Evolutionary conservation across 208 protist genomes (phyloP), one percentile per base, ranked within the genome.

Genomic region (Herpetomonas samuelpessoai): DNA sequence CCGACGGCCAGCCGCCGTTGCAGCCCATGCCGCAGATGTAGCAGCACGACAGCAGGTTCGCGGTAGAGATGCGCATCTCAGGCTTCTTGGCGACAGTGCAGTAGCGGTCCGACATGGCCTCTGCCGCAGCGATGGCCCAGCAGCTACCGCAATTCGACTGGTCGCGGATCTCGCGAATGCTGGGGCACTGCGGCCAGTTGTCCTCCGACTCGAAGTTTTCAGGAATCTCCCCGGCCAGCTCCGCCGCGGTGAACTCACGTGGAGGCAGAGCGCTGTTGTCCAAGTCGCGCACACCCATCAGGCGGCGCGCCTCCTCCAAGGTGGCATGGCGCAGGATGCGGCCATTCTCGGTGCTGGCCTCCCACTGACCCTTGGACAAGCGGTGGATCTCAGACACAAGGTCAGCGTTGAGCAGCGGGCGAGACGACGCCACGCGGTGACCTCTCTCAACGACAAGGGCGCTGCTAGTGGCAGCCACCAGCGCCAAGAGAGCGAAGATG

Each of bases 61-160:
- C 69, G 26, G 86, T 86, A 47, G 76, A 84, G 57, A 95, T 86
- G 30, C 71, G 78, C 28, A 74, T 57, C 31, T 86, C 72, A 6
- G 62, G 55, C 49, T 80, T 50, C 12, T 86, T 81, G 52, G 68
- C 69, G 48, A 81, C 53, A 47, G 91, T 96, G 83, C 93, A 97
- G 65, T 92, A 86, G 60, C 93, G 82, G 70, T 96, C 90, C 16
- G 84, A 79, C 6, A 96, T 88, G 28, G 88, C 68, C 65, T 88
- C 86, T 47, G 80, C 76, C n/a, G 89, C 79, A 9, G 77, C 81
- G 53, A 97, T 92, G 28, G 92, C 92, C 92, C 92, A 97, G 84
- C 92, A 97, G 46, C 77, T 89, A 39, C 90, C 92, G 74, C 92
- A 97, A 57, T 60, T 76, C 22, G 79, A 91, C 78, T 97, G 92